Evolutionary conservation across 1,284 basidiomycete genomes (phyloP).

Genomic region (Ceratorhiza oryzae-sativae): DNA sequence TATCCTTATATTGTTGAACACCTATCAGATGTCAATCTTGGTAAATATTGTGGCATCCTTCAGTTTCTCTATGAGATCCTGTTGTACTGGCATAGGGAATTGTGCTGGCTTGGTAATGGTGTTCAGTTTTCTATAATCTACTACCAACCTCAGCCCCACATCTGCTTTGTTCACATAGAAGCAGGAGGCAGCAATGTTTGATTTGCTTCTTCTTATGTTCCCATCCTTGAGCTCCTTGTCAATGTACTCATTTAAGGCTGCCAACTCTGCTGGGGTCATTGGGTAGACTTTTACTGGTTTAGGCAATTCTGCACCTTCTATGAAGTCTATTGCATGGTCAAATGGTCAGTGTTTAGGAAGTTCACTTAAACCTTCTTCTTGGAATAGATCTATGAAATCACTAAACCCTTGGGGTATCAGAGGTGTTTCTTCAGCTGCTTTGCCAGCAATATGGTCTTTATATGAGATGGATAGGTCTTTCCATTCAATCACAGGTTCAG

Average conservation of each 20-base stretch:
- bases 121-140: slow-evolving; percentile 14
- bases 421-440: too few relatives aligned
- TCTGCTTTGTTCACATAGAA: slow-evolving; percentile 22
- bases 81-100: slow-evolving; percentile 18
- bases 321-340: neutral
- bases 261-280: neutral
- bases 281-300: slow-evolving; percentile 5
- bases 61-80: slow-evolving; percentile 3
- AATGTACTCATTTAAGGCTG: slow-evolving; percentile 3
- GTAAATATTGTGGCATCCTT: neutral
- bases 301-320: slow-evolving; percentile 5
- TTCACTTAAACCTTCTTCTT: too few relatives aligned
- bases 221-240: slow-evolving; percentile 5
- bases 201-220: neutral
- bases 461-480: too few relatives aligned
- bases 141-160: neutral
- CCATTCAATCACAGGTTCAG: neutral
- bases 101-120: neutral
- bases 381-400: neutral
- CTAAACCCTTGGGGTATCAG: too few relatives aligned
- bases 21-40: slow-evolving; percentile 27
- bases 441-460: too few relatives aligned
- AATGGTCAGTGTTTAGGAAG: neutral
- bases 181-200: neutral
- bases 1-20: slow-evolving; percentile 35